Evolutionary conservation across 495 filamentous ascomycete species (phyloP).

Genomic region (Astrothelium macrocarpum): DNA sequence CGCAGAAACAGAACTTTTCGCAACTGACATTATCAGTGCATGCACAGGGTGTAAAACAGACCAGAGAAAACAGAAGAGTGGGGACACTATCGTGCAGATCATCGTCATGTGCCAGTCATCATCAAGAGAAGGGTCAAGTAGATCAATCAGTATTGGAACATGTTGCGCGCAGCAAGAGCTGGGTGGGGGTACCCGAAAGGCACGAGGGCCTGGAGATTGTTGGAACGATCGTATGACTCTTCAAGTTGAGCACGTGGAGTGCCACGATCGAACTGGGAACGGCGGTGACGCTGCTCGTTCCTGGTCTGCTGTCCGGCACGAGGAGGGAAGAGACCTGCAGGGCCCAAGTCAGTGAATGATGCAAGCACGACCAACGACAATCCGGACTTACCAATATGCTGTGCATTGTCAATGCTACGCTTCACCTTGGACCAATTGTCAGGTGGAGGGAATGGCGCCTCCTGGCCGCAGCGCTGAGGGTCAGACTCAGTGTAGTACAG

Average conservation of each 20-base stretch:
- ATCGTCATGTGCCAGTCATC: no score
- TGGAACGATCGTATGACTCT: conserved; percentile 37
- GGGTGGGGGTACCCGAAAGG: neutral
- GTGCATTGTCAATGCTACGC: conserved; percentile 73
- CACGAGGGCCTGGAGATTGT: neutral
- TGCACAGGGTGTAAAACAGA: neutral
- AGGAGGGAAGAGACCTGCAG: conserved; percentile 49
- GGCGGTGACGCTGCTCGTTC: conserved; percentile 65
- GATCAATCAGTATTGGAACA: neutral
- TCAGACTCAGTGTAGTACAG: conserved; percentile 37
- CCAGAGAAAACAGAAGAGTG: neutral
- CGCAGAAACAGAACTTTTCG: neutral
- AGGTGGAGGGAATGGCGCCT: conserved; percentile 63
- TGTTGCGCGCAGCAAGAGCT: neutral
- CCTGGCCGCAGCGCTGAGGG: conserved; percentile 38
- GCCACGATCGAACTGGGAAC: conserved; percentile 67
- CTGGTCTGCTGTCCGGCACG: conserved; percentile 62
- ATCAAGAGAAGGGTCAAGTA: neutral
- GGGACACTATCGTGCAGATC: no score
- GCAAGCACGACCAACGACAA: no score
- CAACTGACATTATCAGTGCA: neutral
- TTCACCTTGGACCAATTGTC: conserved; percentile 82
- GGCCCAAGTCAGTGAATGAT: no score
- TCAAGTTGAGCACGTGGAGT: conserved; percentile 53
- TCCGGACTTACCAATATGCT: conserved; percentile 57